Percentiles rank a stretch among this genome's conserved stretches.
Evolutionary conservation across 1,284 basidiomycete genomes (phyloP).

Genomic region (Macrocystidia cucumis): DNA sequence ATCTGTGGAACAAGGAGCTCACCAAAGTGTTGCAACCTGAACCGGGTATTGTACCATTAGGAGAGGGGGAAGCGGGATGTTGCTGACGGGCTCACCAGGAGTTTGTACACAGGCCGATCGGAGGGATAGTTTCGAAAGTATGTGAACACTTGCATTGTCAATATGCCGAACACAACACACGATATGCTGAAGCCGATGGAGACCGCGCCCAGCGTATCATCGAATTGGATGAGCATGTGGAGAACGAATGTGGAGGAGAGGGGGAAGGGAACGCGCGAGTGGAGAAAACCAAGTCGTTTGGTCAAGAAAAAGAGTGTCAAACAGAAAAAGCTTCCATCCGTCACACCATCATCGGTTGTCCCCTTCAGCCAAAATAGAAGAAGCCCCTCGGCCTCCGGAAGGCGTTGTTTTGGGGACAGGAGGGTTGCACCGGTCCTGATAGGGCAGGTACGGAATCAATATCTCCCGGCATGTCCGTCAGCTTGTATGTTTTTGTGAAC

Average conservation of each 20-base stretch:
- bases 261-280: too few species aligned
- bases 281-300: too few species aligned
- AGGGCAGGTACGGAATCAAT: too few species aligned
- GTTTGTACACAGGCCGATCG: slow-evolving; percentile 46
- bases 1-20: slow-evolving; percentile 10
- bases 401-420: too few species aligned
- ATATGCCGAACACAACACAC: slow-evolving; percentile 38
- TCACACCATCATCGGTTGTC: too few species aligned
- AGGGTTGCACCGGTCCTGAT: too few species aligned
- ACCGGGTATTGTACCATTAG: not conserved
- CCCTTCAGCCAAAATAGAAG: too few species aligned
- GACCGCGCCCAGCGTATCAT: slow-evolving; percentile 52
- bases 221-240: slow-evolving; percentile 16
- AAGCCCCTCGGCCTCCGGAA: too few species aligned
- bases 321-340: too few species aligned
- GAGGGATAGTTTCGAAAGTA: slow-evolving; percentile 49
- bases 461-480: too few species aligned
- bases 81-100: slow-evolving; percentile 32
- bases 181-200: slow-evolving; percentile 52
- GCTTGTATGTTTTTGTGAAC: too few species aligned
- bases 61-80: not conserved
- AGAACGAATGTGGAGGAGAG: not conserved
- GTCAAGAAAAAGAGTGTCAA: too few species aligned
- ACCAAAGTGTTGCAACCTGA: slow-evolving; percentile 42
- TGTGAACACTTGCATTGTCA: slow-evolving; percentile 42